Evolutionary conservation across 192 early-diverging fungal genomes (phyloP).

Genomic region (Dissophora ornata): DNA sequence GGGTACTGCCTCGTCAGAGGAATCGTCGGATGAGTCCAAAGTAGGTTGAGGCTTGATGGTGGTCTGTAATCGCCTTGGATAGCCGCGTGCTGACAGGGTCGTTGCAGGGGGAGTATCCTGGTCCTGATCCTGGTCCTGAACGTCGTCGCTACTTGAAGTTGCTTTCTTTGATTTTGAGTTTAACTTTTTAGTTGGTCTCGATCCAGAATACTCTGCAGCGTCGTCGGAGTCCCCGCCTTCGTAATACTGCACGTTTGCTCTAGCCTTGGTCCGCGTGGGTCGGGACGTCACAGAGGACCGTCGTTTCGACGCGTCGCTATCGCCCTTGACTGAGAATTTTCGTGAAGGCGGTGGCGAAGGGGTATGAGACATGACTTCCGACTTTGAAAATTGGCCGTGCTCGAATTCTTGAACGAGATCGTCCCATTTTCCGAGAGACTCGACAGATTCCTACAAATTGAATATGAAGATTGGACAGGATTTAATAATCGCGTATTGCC

Average conservation of each 20-base stretch:
- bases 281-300: conserved; percentile 6
- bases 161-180: conserved; percentile 31
- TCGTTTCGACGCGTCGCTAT: conserved; percentile 30
- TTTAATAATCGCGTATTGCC: too few species aligned
- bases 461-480: neutral
- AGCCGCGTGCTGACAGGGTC: conserved; percentile 35
- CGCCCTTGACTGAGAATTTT: conserved; percentile 25
- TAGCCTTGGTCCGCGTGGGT: conserved; percentile 37
- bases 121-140: conserved; percentile 27
- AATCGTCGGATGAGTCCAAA: conserved; percentile 39
- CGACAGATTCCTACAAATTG: conserved; percentile 49
- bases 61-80: conserved; percentile 22
- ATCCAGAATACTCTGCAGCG: conserved; percentile 20
- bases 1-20: conserved; percentile 31
- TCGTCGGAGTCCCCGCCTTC: conserved; percentile 50
- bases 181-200: conserved; percentile 15
- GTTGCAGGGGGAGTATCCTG: conserved; percentile 30
- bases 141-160: conserved; percentile 45
- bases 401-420: conserved; percentile 54
- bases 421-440: conserved; percentile 42
- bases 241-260: conserved; percentile 43
- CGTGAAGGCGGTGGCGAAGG: conserved; percentile 41
- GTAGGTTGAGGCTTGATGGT: conserved; percentile 22
- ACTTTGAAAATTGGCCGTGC: conserved; percentile 53
- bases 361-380: conserved; percentile 35